Base-by-base conservation (phyloP, 345 rosid species). In the Noccaea caerulescens region DNA sequence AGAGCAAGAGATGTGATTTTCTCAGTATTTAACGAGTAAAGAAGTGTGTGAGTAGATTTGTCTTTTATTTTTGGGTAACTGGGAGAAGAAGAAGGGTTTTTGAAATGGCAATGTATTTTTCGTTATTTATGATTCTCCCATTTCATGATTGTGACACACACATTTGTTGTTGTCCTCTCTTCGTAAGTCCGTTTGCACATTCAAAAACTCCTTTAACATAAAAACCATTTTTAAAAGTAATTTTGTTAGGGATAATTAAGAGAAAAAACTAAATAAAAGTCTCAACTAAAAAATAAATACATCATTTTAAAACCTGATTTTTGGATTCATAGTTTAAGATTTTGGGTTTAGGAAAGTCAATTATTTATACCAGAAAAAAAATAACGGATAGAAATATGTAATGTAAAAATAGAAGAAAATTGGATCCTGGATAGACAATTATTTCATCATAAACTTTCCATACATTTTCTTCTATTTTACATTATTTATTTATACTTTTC, bases 1-100 rank as follows among this genome's bases (percentile, higher is more conserved):
- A 80, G 83, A 78, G 83, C 66, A 61, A 64, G 69, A 20, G 72
- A 51, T 64, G 66, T 55, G 82, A 60, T 72, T 63, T 42, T 42
- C 64, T 68, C 79, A 51, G 49, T 4, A 64, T 37, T 43, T 54
- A 63, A 62, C 33, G 3, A 42, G 30, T 71, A 43, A 63, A 53
- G 69, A 53, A 63, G 56, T 43, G 56, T 63, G 41, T 3, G 41
- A 43, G 9, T 63, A 14, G 1, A 8, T 32, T 10, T 45, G n/a
- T 47, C 10, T 9, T 44, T 39, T 11, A 18, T n/a, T 51, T 23
- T 50, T 16, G 49, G 37, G 57, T 52, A 25, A 25, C 8, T 11
- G 18, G 0, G 13, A 13, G 12, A 27, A 27, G 43, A 18, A 7
- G 39, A 49, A 54, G 64, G 70, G 23, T 34, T 42, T 68, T 55